Conservation (phyloP, 2,329 filamentous ascomycete species). For the Xylaria hypoxylon region DNA sequence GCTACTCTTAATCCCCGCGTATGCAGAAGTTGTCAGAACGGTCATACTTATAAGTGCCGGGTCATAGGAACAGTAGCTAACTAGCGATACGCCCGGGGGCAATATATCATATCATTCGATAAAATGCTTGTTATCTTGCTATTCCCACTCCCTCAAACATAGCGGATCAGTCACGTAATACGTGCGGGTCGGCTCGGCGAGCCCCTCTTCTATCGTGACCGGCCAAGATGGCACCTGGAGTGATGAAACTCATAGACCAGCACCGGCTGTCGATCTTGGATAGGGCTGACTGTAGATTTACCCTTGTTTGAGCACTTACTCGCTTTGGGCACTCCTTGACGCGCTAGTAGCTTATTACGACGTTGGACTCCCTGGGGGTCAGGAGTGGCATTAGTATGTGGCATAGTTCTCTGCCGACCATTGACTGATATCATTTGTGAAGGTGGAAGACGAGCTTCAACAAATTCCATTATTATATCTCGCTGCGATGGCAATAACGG, state of each 20-base stretch:
- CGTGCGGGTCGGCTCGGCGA: constrained; percentile 15
- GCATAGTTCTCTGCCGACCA: constrained; percentile 4
- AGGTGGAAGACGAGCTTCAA: not conserved
- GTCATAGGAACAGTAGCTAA: not conserved
- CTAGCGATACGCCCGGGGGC: not conserved
- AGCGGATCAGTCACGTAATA: constrained; percentile 5
- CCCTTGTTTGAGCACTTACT: not conserved
- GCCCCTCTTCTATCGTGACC: not conserved
- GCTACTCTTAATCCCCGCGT: not conserved
- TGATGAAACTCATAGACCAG: not conserved
- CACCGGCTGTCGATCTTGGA: not conserved
- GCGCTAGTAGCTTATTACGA: not conserved
- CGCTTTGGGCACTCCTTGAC: not conserved
- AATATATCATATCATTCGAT: not conserved
- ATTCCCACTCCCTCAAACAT: constrained; percentile 14
- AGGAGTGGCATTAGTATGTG: not conserved
- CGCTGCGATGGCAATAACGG: not conserved
- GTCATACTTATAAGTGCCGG: constrained; percentile 20
- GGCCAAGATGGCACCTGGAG: not conserved
- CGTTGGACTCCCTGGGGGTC: not conserved
- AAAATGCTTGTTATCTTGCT: not conserved
- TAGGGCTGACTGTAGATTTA: not conserved
- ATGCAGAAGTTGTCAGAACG: not conserved
- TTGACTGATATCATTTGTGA: not conserved
- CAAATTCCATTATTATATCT: not conserved